These are phyloP conservation scores for Ogataea hybrid DNA, from an alignment of 1,139 yeast species.

Conservation along the genomic window DNA sequence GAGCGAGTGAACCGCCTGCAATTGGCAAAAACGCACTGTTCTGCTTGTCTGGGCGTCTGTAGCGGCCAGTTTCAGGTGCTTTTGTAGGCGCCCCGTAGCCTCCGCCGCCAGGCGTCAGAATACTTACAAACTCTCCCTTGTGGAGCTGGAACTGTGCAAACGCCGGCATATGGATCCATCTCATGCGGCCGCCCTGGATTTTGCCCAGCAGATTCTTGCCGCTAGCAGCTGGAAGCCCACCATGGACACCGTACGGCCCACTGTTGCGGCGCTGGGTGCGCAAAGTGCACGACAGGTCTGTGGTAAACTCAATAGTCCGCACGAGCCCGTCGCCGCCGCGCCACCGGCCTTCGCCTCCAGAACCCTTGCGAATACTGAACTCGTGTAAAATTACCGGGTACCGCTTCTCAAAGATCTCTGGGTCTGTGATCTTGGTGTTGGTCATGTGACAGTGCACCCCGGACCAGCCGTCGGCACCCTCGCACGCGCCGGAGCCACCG, in stretches of 20 bases:
- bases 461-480: constrained; percentile 38
- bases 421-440: constrained; percentile 42
- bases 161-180: constrained; percentile 32
- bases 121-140: constrained; percentile 39
- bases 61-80: background rate
- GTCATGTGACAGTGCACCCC: constrained; percentile 44
- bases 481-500: constrained; percentile 34
- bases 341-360: constrained; percentile 40
- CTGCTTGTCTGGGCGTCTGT: background rate
- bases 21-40: constrained; percentile 8
- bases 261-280: constrained; percentile 34
- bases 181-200: constrained; percentile 28
- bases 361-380: constrained; percentile 34
- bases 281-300: constrained; percentile 31
- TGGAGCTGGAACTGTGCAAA: constrained; percentile 30
- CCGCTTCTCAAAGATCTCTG: constrained; percentile 41
- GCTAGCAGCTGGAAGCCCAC: constrained; percentile 15
- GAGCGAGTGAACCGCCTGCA: constrained; percentile 15
- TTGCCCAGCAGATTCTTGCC: constrained; percentile 32
- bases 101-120: constrained; percentile 45
- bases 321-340: constrained; percentile 39
- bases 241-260: constrained; percentile 30
- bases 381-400: constrained; percentile 38
- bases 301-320: constrained; percentile 36
- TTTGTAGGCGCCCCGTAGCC: constrained; percentile 35